Conservation (phyloP, 169 alveolate genomes). For the Amoebophrya sp. region DNA sequence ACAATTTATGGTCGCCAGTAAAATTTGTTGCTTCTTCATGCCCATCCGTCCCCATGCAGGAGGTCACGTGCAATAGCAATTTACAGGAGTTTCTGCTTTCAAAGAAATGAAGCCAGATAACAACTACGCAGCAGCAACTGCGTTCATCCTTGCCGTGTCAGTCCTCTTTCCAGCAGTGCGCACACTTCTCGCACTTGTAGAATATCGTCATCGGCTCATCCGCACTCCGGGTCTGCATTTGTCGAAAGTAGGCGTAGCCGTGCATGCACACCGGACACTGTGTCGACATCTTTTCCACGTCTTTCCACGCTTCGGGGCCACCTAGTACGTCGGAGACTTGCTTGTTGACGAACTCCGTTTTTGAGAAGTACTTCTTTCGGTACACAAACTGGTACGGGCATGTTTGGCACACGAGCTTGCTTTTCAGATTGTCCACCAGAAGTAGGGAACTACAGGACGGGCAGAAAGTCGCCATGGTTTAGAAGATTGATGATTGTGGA, state of each 20-base stretch:
- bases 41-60: too few species aligned
- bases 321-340: constrained; percentile 57
- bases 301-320: constrained; percentile 66
- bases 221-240: constrained; percentile 68
- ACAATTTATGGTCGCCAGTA: too few species aligned
- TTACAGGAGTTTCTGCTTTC: too few species aligned
- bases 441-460: neutral
- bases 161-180: neutral
- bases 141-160: too few species aligned
- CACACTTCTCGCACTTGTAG: constrained; percentile 64
- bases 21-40: too few species aligned
- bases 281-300: constrained; percentile 51
- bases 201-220: constrained; percentile 75
- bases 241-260: constrained; percentile 60
- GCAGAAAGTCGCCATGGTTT: neutral
- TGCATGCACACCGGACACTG: neutral
- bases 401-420: neutral
- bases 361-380: neutral
- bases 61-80: too few species aligned
- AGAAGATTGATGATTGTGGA: neutral
- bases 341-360: neutral
- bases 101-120: too few species aligned
- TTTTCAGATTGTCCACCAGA: neutral
- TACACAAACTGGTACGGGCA: neutral
- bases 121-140: too few species aligned